phyloP scores from a whole-genome alignment of 75 land plant genomes.

The Sequoia sempervirens region DNA sequence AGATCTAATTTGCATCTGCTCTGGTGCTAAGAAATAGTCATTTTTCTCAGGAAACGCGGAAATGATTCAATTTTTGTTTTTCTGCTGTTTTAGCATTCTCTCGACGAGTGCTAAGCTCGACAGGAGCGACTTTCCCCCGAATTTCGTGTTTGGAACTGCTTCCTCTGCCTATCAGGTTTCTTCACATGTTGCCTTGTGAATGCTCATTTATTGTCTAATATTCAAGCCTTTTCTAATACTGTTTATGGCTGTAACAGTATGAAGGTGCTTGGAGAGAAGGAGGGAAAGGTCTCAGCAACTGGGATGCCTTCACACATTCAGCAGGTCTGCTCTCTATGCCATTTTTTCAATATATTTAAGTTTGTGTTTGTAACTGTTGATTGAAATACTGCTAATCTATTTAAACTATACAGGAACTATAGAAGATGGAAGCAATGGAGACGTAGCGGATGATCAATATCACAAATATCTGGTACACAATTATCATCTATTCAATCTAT shows the following conservation, averaged over 20 bases:
- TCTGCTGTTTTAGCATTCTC: background rate
- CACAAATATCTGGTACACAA: slow-evolving; percentile 32
- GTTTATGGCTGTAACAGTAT: slow-evolving; percentile 19
- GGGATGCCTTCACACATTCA: slow-evolving; percentile 44
- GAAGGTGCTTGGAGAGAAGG: slow-evolving; percentile 54
- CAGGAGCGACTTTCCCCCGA: background rate
- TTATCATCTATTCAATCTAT: background rate
- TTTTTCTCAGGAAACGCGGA: background rate
- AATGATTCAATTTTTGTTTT: background rate
- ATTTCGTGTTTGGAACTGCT: background rate
- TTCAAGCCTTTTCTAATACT: background rate
- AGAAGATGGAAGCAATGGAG: slow-evolving; percentile 38
- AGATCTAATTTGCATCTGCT: too few relatives aligned
- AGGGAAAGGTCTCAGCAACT: slow-evolving; percentile 14
- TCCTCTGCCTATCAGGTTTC: background rate
- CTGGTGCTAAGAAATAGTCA: too few relatives aligned
- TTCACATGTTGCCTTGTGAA: background rate
- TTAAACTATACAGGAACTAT: slow-evolving; percentile 24
- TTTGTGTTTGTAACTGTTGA: too few relatives aligned
- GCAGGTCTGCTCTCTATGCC: slow-evolving; percentile 18
- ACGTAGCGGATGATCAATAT: slow-evolving; percentile 45
- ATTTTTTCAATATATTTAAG: background rate
- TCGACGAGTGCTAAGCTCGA: background rate
- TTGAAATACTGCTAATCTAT: too few relatives aligned
- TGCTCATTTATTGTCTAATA: background rate